Percentiles rank a stretch among this genome's conserved stretches.
phyloP scores from a whole-genome alignment of 345 rosid genomes.

The Streptanthus diversifolius region DNA sequence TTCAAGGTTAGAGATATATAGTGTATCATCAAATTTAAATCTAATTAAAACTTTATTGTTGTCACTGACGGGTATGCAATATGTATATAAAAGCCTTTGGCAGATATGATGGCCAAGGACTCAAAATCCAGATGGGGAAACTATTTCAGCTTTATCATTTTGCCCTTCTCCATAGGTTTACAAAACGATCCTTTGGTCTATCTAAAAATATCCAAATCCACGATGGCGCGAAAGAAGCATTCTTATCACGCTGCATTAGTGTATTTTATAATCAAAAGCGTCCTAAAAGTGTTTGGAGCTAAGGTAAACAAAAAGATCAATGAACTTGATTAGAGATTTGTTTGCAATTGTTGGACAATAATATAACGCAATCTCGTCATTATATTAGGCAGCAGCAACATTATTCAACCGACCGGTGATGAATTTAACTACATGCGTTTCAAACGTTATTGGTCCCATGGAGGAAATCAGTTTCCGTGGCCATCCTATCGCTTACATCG shows the following conservation, averaged over 20 bases:
- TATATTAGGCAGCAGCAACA: slow-evolving; percentile 36
- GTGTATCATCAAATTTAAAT: neutral
- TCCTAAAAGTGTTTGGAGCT: slow-evolving; percentile 33
- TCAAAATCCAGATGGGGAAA: slow-evolving; percentile 55
- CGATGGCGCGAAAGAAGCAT: slow-evolving; percentile 47
- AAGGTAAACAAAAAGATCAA: slow-evolving; percentile 32
- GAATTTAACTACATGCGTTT: slow-evolving; percentile 47
- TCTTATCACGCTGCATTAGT: slow-evolving; percentile 43
- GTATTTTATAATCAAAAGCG: slow-evolving; percentile 3
- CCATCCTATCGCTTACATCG: slow-evolving; percentile 54
- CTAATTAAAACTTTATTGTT: neutral
- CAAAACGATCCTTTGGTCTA: slow-evolving; percentile 46
- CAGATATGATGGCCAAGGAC: slow-evolving; percentile 49
- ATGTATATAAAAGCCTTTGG: slow-evolving; percentile 36
- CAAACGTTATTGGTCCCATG: slow-evolving; percentile 53
- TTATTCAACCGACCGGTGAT: slow-evolving; percentile 33
- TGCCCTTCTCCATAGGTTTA: slow-evolving; percentile 44
- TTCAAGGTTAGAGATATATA: slow-evolving; percentile 41
- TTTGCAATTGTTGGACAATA: neutral
- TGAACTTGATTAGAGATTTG: neutral
- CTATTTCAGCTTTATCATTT: slow-evolving; percentile 42
- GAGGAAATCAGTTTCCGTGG: slow-evolving; percentile 59
- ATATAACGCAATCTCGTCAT: neutral
- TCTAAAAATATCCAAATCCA: slow-evolving; percentile 43
- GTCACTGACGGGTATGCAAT: neutral